Percentiles rank a stretch among this genome's conserved stretches.
Evolutionary conservation across 768 basidiomycete genomes (phyloP).

Genomic region (Multifurca ochricompacta): DNA sequence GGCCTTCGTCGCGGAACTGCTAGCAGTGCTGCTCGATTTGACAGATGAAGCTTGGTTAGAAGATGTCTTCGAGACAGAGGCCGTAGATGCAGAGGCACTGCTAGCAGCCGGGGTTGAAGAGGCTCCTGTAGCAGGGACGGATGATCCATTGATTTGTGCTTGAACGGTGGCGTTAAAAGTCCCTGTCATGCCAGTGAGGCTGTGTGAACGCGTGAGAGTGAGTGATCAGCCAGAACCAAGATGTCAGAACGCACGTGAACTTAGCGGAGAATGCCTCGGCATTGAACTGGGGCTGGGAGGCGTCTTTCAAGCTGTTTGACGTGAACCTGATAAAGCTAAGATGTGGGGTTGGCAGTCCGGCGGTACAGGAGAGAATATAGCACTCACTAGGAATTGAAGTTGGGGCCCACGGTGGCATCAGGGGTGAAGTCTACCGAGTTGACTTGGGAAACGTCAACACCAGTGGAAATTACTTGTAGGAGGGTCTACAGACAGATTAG

Average conservation of each 20-base stretch:
- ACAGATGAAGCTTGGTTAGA: constrained; percentile 11
- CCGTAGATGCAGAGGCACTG: constrained; percentile 20
- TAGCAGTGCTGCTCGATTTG: constrained; percentile 5
- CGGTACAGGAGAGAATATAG: background rate
- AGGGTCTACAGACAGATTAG: constrained; percentile 37
- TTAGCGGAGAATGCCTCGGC: constrained; percentile 71
- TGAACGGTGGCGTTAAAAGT: constrained; percentile 49
- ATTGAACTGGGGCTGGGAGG: constrained; percentile 43
- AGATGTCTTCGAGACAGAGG: constrained; percentile 3
- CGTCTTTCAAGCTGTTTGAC: constrained; percentile 47
- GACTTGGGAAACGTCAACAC: constrained; percentile 45
- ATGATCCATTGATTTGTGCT: constrained; percentile 53
- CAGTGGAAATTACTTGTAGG: constrained; percentile 44
- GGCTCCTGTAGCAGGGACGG: constrained; percentile 25
- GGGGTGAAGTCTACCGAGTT: constrained; percentile 45
- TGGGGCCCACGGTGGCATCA: constrained; percentile 44
- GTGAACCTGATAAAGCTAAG: constrained; percentile 72
- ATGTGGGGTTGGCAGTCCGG: background rate
- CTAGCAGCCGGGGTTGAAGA: constrained; percentile 20
- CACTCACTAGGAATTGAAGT: constrained; percentile 47
- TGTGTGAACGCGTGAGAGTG: constrained; percentile 28
- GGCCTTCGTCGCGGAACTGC: background rate
- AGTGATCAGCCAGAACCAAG: background rate
- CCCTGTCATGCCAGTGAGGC: constrained; percentile 65
- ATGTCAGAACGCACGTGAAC: constrained; percentile 49